These are phyloP conservation scores for Coemansia sp. DNA, from an alignment of 192 early-diverging fungal species.

Conservation along the genomic window DNA sequence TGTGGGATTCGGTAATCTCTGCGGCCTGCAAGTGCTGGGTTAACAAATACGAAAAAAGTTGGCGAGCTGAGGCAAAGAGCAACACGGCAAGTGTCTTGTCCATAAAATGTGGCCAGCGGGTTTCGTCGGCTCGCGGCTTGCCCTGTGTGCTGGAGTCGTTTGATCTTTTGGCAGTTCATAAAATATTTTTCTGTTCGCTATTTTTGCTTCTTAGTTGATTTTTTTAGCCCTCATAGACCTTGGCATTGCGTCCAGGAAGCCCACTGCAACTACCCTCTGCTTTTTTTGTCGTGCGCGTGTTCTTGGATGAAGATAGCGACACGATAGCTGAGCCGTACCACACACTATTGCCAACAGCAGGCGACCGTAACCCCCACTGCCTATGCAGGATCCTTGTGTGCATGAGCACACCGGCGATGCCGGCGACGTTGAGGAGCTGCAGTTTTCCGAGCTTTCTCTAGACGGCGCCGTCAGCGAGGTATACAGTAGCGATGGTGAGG, in stretches of 20 bases:
- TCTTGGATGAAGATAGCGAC: not conserved
- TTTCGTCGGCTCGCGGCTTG: constrained; percentile 4
- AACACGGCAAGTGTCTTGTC: no score
- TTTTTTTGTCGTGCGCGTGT: not conserved
- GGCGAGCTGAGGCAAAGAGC: not conserved
- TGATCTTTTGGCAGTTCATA: not conserved
- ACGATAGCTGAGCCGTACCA: not conserved
- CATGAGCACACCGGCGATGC: not conserved
- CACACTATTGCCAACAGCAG: not conserved
- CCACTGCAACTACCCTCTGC: not conserved
- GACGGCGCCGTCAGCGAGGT: constrained; percentile 8
- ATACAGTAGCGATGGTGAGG: constrained; percentile 50
- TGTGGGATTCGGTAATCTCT: not conserved
- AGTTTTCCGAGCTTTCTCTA: constrained; percentile 36
- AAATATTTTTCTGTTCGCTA: no score
- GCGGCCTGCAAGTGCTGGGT: not conserved
- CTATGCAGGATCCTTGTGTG: not conserved
- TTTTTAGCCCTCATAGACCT: not conserved
- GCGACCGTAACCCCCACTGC: not conserved
- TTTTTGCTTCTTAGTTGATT: not conserved
- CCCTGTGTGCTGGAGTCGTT: not conserved
- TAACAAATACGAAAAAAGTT: not conserved
- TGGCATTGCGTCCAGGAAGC: not conserved
- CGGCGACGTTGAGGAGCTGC: constrained; percentile 22
- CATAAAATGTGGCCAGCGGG: no score